Percentiles rank a stretch among this genome's conserved stretches.
Conservation (phyloP, 108 stramenopile species). For the Fistulifera pelliculosa region DNA sequence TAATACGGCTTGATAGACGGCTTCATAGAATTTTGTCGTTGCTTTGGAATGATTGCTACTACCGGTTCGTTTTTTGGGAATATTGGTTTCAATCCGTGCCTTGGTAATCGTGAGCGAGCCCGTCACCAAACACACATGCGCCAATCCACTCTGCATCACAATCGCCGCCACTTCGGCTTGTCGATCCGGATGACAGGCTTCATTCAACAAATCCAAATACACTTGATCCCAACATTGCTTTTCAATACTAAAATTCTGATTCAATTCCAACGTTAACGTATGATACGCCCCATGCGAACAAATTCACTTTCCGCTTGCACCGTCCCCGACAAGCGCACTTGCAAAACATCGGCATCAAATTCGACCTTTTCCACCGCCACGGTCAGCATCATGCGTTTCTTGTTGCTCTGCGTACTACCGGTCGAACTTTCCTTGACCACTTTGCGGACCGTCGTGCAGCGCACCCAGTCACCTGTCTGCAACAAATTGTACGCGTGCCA, state of each 20-base stretch:
- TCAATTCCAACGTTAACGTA: slow-evolving; percentile 86
- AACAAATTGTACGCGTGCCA: slow-evolving; percentile 97
- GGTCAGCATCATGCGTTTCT: slow-evolving; percentile 84
- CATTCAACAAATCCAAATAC: slow-evolving; percentile 83
- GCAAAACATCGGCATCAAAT: slow-evolving; percentile 81
- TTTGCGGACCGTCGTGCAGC: slow-evolving; percentile 92
- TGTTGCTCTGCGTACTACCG: slow-evolving; percentile 78
- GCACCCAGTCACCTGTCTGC: slow-evolving; percentile 69
- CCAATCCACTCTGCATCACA: slow-evolving; percentile 85
- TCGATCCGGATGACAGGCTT: slow-evolving; percentile 79
- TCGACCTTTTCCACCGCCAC: slow-evolving; percentile 88
- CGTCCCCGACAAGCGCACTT: slow-evolving; percentile 79
- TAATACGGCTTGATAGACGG: slow-evolving; percentile 86
- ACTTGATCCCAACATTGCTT: slow-evolving; percentile 94
- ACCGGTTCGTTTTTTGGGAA: slow-evolving; percentile 91
- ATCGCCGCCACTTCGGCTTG: slow-evolving; percentile 93
- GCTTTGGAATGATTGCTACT: slow-evolving; percentile 79
- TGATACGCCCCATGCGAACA: slow-evolving; percentile 94
- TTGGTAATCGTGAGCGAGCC: slow-evolving; percentile 86
- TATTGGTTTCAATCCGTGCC: slow-evolving; percentile 84
- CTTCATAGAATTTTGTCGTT: slow-evolving; percentile 81
- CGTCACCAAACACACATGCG: slow-evolving; percentile 91
- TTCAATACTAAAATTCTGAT: slow-evolving; percentile 83
- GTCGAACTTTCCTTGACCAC: slow-evolving; percentile 87
- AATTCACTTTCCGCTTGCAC: slow-evolving; percentile 68